Evolutionary conservation across 2,329 filamentous ascomycete species (phyloP), one percentile per base, ranked within the genome.

Genomic region (Escovopsis weberi): DNA sequence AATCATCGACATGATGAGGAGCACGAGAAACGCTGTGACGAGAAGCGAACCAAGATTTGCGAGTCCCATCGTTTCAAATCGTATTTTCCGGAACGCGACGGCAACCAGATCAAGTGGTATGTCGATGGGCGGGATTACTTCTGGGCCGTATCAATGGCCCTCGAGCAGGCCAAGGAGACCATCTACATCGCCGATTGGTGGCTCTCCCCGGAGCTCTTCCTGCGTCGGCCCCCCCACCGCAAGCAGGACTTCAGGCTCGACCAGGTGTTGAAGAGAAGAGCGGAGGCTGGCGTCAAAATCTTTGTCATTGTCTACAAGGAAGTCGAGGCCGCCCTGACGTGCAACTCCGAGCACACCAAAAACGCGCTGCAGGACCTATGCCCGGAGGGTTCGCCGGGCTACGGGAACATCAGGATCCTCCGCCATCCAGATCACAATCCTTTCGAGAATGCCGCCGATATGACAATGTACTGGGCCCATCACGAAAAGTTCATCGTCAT

Each of bases 141-240:
- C 60, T 94, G 87, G 80, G 77, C 91, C 15, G 87, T 98, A 10
- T 93, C 87, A 0, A 78, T 81, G 32, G 89, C 88, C 0, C 70
- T 96, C n/a, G 88, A 96, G 49, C 72, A 80, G 46, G 91, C 91
- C 33, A 83, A 83, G 55, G 89, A 96, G 63, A 82, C 82, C 38
- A 95, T 98, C 52, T 98, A 96, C 61, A 93, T 98, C 50, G 82
- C 73, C 46, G 91, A 96, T 56, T 98, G 89, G 91, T 96, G 91
- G 91, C 67, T 96, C 12, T 93, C 85, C 4, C 91, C 85, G 0
- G 85, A 91, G 61, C 64, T 91, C 48, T 94, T 89, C 62, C 62
- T 98, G 48, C 78, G 91, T 33, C 74, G 91, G 18, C 88, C 91
- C 1, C 85, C 91, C 0, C 81, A 82, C 50, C 73, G 72, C 55